Evolutionary conservation across 2,329 filamentous ascomycete species (phyloP).

Genomic region (Fusarium albidum): DNA sequence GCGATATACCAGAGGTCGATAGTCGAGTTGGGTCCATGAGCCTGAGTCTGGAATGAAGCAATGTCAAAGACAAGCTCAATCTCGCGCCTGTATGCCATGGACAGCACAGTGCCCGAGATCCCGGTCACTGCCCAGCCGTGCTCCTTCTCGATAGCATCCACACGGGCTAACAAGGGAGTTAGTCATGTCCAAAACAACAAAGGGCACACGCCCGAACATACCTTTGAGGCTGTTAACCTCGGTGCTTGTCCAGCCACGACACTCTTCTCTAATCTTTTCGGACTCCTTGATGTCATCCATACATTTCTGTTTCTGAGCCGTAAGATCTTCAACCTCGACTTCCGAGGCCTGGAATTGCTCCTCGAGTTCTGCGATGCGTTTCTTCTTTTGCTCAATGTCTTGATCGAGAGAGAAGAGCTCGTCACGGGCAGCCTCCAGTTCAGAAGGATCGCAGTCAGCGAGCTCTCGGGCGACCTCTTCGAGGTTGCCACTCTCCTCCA

Average conservation of each 20-base stretch:
- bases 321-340: conserved; percentile 66
- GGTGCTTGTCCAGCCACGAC: conserved; percentile 83
- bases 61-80: conserved; percentile 78
- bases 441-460: conserved; percentile 81
- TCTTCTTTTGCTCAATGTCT: conserved; percentile 75
- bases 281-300: conserved; percentile 80
- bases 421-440: conserved; percentile 77
- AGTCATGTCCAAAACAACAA: conserved; percentile 37
- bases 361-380: conserved; percentile 71
- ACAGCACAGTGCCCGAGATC: conserved; percentile 68
- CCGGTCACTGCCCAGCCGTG: conserved; percentile 78
- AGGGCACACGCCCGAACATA: conserved; percentile 47
- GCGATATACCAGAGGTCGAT: conserved; percentile 78
- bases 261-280: conserved; percentile 85
- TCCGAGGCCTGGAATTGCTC: conserved; percentile 74
- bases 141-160: conserved; percentile 69
- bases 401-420: conserved; percentile 70
- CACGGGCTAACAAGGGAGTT: conserved; percentile 62
- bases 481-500: conserved; percentile 71
- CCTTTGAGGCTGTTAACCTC: conserved; percentile 85
- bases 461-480: conserved; percentile 77
- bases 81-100: conserved; percentile 76
- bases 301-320: conserved; percentile 73
- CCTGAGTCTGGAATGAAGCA: conserved; percentile 62
- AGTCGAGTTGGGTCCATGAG: conserved; percentile 54